Percentiles rank a stretch among this genome's conserved stretches.
These are phyloP conservation scores for Rhodomyrtus psidioides DNA, from an alignment of 441 rosid species.

Conservation along the genomic window DNA sequence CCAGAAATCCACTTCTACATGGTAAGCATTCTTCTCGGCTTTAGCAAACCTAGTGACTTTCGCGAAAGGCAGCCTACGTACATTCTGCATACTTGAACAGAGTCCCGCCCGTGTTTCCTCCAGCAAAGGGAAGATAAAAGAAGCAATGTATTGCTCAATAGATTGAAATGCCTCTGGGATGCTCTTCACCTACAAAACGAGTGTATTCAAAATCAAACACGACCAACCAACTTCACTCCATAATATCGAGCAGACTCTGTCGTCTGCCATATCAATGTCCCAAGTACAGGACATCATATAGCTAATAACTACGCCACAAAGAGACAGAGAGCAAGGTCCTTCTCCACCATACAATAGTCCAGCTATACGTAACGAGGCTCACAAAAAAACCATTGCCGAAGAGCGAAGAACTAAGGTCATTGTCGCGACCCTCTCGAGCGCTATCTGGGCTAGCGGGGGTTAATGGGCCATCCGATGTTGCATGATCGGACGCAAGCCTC, in stretches of 20 bases:
- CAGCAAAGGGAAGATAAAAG: conserved; percentile 27
- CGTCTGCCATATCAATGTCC: not conserved
- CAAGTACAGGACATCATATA: not conserved
- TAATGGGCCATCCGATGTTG: no score
- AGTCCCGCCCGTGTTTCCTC: conserved; percentile 41
- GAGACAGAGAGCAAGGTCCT: not conserved
- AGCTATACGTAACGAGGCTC: not conserved
- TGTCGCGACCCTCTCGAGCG: no score
- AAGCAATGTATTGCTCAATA: conserved; percentile 16
- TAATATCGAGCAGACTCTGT: not conserved
- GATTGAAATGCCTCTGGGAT: conserved; percentile 34
- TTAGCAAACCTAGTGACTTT: conserved; percentile 9
- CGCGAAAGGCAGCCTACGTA: conserved; percentile 30
- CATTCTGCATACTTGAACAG: conserved; percentile 19
- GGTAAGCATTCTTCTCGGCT: conserved; percentile 9
- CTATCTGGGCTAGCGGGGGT: no score
- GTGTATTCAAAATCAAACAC: not conserved
- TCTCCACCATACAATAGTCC: not conserved
- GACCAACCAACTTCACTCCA: not conserved
- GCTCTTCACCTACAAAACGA: conserved; percentile 20
- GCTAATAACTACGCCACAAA: not conserved
- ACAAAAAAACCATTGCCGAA: not conserved
- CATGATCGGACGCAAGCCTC: no score
- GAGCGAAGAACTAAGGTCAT: not conserved
- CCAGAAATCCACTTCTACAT: conserved; percentile 32